Base-by-base conservation (phyloP, 805 yeast species). In the Cyberlindnera americana region DNA sequence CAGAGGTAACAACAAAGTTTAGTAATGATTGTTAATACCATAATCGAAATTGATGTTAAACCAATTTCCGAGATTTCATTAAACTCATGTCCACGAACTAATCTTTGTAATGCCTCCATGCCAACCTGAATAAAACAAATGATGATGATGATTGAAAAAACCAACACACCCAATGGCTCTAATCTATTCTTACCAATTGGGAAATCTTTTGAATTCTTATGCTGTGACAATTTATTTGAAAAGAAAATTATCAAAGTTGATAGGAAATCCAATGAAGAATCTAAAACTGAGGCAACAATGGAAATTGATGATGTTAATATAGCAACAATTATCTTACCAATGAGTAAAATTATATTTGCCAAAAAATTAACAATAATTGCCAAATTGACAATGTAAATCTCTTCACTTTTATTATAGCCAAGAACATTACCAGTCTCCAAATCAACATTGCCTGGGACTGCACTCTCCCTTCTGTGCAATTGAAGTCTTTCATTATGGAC, bases 151-250 rank as follows among this genome's bases (percentile, higher is more conserved):
- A 83, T 69, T 1, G 88, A 80, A 53, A 84, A 84, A 2, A 84
- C 77, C 42, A 85, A 66, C 14, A 84, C 83, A 0, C 95, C 93
- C 40, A 84, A 69, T 1, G 95, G 95, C 54, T 84, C 93, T 27
- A 84, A 64, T 45, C 89, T 71, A 27, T 78, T 69, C 33, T 85
- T 66, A 3, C 95, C 95, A 18, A 85, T 76, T 0, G 95, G 95
- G 50, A 74, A 78, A 21, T 62, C 61, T 37, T 67, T 64, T 70
- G 79, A 71, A 52, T 73, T 71, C 10, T 66, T 60, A 5, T 54
- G 60, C 12, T 65, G 62, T 4, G 81, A 71, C 39, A 72, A 61
- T 44, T 63, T 64, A 48, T 83, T 79, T 37, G 84, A 75, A 33
- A 73, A 57, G 62, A 69, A 83, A 35, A 85, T 85, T 48, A 85